Base-by-base conservation (phyloP, 768 basidiomycete species). In the Clavaria fumosa region DNA sequence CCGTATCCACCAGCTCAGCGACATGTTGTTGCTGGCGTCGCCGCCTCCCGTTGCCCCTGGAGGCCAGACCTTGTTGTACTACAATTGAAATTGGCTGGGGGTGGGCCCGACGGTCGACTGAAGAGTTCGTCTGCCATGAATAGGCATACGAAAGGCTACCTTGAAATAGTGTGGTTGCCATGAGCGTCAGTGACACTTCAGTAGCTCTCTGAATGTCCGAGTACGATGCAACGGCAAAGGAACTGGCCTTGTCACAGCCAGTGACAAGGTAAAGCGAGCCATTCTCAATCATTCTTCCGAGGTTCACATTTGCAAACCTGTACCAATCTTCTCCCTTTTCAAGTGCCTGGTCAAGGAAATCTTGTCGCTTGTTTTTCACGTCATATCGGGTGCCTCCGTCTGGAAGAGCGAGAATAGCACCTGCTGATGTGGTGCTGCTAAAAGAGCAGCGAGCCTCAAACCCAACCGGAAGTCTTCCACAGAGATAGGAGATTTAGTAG, bases 241-340 rank as follows among this genome's bases (percentile, higher is more conserved):
- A 42, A 3, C 42, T 34, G 14, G 47, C 47, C 34, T 53, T 53
- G 34, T 51, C 48, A 24, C 45, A 45, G 7, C 54, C 50, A 5
- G 46, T 43, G 21, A 55, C 50, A 11, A 55, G 47, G 27, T 52
- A 46, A 9, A 55, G 23, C 12, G 53, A 49, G 4, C 51, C 53
- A 33, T 50, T 52, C 23, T 39, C 37, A 9, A 43, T 33, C 17
- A 34, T 23, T 17, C 45, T 34, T 3, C 46, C 50, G 14, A 40
- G 39, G 10, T 14, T 30, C 9, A 32, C 41, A 12, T 39, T 45
- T 2, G 34, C 37, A 38, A 40, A 45, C 7, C 22, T 21, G 39
- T 47, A 45, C 46, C 46, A 47, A 14, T 9, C 26, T 12, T 37
- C 18, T n/a, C 36, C 38, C 22, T 40, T 21, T 18, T 41, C 34